Conservation (phyloP, 106 monocot species). For the Allium fistulosum region DNA sequence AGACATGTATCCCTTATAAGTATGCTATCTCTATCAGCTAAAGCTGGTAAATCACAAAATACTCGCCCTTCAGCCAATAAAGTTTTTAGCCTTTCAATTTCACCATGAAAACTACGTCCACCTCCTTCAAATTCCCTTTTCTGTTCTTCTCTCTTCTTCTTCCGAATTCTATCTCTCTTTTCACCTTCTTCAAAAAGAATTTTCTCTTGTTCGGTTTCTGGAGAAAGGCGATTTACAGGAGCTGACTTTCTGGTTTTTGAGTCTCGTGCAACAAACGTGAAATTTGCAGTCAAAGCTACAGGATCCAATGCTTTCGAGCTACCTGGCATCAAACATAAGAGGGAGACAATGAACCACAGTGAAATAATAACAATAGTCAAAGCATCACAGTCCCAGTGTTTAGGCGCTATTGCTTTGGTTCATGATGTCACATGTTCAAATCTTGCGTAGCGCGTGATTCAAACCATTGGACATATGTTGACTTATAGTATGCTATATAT, state of each 20-base stretch:
- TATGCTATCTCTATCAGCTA: slow-evolving; percentile 89
- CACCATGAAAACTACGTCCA: slow-evolving; percentile 36
- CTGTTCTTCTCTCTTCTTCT: slow-evolving; percentile 65
- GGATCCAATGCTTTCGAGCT: slow-evolving; percentile 32
- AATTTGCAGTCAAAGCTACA: slow-evolving; percentile 76
- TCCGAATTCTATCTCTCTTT: slow-evolving; percentile 54
- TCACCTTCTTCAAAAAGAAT: slow-evolving; percentile 58
- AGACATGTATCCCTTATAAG: slow-evolving; percentile 71
- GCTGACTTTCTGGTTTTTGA: slow-evolving; percentile 88
- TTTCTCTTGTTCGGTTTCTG: slow-evolving; percentile 75
- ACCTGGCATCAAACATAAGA: slow-evolving; percentile 20
- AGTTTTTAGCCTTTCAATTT: slow-evolving; percentile 41
- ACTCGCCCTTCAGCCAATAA: slow-evolving; percentile 79
- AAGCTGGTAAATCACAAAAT: slow-evolving; percentile 91
- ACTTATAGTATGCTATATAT: no score
- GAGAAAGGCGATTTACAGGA: slow-evolving; percentile 75
- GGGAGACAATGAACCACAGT: not conserved
- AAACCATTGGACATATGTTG: no score
- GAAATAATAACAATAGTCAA: no score
- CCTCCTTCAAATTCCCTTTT: slow-evolving; percentile 52
- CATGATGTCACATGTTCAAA: no score
- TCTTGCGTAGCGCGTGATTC: no score
- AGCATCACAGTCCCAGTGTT: no score
- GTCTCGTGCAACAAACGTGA: slow-evolving; percentile 95
- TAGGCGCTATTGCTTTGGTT: no score